Percentiles rank a stretch among this genome's conserved stretches.
Conservation (phyloP, 1,284 basidiomycete species). For the Rhodotorula glutinis region DNA sequence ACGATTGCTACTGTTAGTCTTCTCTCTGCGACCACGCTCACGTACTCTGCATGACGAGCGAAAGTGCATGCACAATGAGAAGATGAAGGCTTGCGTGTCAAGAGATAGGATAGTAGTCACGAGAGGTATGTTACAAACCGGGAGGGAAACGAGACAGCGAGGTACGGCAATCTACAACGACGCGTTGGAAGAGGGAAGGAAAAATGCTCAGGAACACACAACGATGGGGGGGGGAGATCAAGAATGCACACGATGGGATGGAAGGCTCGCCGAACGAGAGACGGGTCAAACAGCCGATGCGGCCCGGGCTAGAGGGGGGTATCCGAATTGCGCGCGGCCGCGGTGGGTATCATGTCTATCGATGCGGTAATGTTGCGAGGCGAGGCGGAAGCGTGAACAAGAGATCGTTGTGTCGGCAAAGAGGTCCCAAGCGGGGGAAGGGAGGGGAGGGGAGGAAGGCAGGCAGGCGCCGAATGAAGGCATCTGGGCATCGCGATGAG, state of each 20-base stretch:
- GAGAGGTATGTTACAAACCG: background rate
- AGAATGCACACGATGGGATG: background rate
- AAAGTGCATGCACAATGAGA: too few species aligned
- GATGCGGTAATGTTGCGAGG: background rate
- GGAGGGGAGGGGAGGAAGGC: background rate
- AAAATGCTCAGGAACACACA: slow-evolving; percentile 1
- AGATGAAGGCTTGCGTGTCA: too few species aligned
- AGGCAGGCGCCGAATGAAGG: background rate
- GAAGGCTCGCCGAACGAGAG: slow-evolving; percentile 1
- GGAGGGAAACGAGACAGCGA: background rate
- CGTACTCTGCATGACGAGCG: too few species aligned
- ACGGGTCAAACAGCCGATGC: background rate
- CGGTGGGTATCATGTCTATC: slow-evolving; percentile 1
- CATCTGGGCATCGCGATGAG: slow-evolving; percentile 1
- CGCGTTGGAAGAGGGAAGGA: background rate
- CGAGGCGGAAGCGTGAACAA: background rate
- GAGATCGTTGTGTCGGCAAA: background rate
- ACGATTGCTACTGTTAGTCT: too few species aligned
- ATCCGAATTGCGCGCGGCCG: background rate
- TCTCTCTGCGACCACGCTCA: too few species aligned
- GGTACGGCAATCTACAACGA: slow-evolving; percentile 1
- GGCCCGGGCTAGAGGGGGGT: background rate
- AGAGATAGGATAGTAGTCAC: too few species aligned
- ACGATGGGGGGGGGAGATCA: background rate
- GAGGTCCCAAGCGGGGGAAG: background rate